phyloP scores from a whole-genome alignment of 257 asterid species.

The Jasminum sambac region DNA sequence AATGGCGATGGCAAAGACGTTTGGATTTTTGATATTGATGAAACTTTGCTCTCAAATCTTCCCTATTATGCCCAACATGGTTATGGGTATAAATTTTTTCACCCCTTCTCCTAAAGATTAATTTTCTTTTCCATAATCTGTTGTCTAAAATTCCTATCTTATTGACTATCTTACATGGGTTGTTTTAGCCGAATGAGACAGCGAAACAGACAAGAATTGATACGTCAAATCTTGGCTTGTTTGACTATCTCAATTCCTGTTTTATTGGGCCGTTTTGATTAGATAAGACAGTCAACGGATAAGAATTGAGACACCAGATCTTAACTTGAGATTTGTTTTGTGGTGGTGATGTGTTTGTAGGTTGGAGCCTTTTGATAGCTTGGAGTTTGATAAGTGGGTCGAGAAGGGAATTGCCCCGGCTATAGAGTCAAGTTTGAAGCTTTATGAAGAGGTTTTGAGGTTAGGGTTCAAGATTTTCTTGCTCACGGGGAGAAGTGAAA shows the following conservation, averaged over 20 bases:
- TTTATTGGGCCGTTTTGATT: too few species aligned
- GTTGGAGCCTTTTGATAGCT: conserved; percentile 63
- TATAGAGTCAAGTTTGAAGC: conserved; percentile 54
- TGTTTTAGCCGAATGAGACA: too few species aligned
- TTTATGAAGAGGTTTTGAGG: conserved; percentile 58
- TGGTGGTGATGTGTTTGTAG: conserved; percentile 33
- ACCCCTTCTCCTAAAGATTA: not conserved
- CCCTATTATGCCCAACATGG: conserved; percentile 78
- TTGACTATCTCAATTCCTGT: too few species aligned
- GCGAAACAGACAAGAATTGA: too few species aligned
- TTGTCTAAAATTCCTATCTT: too few species aligned
- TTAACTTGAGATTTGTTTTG: conserved; percentile 4
- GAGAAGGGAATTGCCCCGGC: conserved; percentile 73
- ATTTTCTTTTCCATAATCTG: not conserved
- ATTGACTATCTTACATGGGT: too few species aligned
- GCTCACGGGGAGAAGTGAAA: conserved; percentile 75
- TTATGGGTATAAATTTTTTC: conserved; percentile 50
- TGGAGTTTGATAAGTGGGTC: conserved; percentile 72
- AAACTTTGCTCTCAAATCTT: conserved; percentile 80
- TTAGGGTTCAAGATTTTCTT: conserved; percentile 64
- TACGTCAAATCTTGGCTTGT: too few species aligned
- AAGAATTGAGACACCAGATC: not conserved
- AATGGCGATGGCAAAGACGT: conserved; percentile 51
- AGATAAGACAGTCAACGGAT: too few species aligned
- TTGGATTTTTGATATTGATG: conserved; percentile 90